Evolutionary conservation across 2,329 filamentous ascomycete species (phyloP), one percentile per base, ranked within the genome.

Genomic region (Aspergillus neoniger): DNA sequence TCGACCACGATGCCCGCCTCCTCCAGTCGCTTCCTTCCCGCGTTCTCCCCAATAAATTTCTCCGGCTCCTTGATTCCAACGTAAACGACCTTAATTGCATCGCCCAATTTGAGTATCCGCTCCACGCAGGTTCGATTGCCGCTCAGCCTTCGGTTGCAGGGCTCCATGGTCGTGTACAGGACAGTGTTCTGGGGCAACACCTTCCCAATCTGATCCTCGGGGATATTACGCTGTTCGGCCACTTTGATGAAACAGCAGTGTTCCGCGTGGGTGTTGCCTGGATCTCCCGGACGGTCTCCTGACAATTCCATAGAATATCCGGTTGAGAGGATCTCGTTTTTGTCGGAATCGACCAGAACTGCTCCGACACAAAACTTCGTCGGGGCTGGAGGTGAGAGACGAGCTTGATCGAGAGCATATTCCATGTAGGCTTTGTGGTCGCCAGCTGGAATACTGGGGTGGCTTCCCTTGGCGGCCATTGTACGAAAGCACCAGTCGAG

Each of bases 101-200:
- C 58, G 28, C 70, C 71, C 5, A 75, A 69, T 36, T 65, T 63
- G 59, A 79, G 55, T 17, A 79, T 79, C 21, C 75, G 72, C 2
- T 74, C 68, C 28, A 67, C 70, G 51, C 77, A 80, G 7, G 74
- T 75, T 65, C 64, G 73, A 51, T 78, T 77, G 4, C 77, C 73
- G 57, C 77, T 78, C 0, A 80, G 63, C 57, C 78, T 71, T 61
- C 77, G 71, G 55, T 75, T 80, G 66, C 79, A 81, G 4, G 79
- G 76, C 60, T 81, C 79, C 78, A 81, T 80, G 7, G 78, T 80
- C 5, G 78, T 81, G 59, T 81, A 81, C 0, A 81, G 67, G 1
- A 72, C 74, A 0, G 78, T 78, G 54, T 79, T 77, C 2, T 66
- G 19, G 0, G 77, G 76, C 2, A 81, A 67, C 4, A 78, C 73